A percentile compares a stretch with the other conserved stretches of the same genome.
Evolutionary conservation across 768 basidiomycete species (phyloP).

Genomic region (Macrolepiota albuminosa): DNA sequence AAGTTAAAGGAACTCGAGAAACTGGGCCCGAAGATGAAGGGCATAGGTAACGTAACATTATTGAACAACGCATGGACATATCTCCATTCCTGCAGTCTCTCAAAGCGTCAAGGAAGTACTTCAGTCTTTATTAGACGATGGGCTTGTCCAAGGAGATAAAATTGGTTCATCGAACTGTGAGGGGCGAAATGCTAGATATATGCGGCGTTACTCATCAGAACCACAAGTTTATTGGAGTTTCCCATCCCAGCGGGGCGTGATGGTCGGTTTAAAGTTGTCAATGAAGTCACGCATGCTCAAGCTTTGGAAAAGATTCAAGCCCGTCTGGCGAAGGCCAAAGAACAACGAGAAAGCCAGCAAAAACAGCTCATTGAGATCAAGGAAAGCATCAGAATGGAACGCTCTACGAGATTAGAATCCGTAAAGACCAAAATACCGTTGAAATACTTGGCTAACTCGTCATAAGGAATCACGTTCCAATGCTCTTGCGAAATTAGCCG

Average conservation of each 20-base stretch:
- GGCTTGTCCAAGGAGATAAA: conserved; percentile 83
- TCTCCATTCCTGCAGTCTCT: conserved; percentile 46
- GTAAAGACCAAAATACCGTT: conserved; percentile 30
- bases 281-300: not conserved
- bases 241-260: conserved; percentile 80
- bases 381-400: conserved; percentile 45
- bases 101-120: conserved; percentile 92
- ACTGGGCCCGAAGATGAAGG: conserved; percentile 82
- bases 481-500: conserved; percentile 44
- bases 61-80: not conserved
- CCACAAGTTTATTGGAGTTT: conserved; percentile 90
- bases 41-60: conserved; percentile 56
- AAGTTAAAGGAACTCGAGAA: conserved; percentile 93
- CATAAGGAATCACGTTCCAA: conserved; percentile 52
- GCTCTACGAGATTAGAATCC: conserved; percentile 49
- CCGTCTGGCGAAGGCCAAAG: conserved; percentile 46
- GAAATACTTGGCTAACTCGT: conserved; percentile 3
- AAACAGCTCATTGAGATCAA: conserved; percentile 48
- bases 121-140: conserved; percentile 83
- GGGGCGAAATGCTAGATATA: conserved; percentile 21
- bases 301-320: conserved; percentile 46
- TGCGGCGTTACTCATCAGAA: conserved; percentile 13
- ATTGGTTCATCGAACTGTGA: conserved; percentile 92
- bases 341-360: conserved; percentile 36
- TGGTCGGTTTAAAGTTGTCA: conserved; percentile 37